Base-by-base conservation (phyloP, 1,284 basidiomycete genomes). In the Pseudozyma flocculosa region DNA sequence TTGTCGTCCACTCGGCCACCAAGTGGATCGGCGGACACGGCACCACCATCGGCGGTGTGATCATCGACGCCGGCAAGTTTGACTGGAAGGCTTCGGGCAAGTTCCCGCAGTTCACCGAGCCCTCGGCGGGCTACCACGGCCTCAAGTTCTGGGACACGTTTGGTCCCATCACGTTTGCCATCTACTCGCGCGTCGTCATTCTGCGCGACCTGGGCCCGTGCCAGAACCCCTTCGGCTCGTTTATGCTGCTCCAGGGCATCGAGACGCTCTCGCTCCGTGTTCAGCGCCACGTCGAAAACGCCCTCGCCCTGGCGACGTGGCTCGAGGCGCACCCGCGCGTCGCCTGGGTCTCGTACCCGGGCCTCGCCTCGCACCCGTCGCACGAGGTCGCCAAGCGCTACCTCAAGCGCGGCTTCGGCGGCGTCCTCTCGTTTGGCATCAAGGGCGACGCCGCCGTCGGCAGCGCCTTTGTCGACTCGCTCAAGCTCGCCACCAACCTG, bases 21-120 rank as follows among this genome's bases (percentile, higher is more conserved):
- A 92, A 93, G 77, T 92, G 90, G 90, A 90, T 92, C 46, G 88
- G 89, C 26, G 89, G 90, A 0, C 90, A 91, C 75, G 90, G 90
- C 52, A 92, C 87, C 2, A 90, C 89, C 23, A 90, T 93, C 45
- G 90, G 83, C 5, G 91, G 91, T 54, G 86, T 92, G 19, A 82
- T 93, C 58, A 78, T 92, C 48, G 90, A 91, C 76, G 84, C 85
- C 22, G 90, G 90, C 48, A 91, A 75, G 68, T 92, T 92, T 71
- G 85, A 93, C 82, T 94, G 90, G 90, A 80, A 83, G 14, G 81
- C 80, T 48, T 87, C 86, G 9, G 86, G 86, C 43, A 85, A 85
- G 70, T 92, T 90, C 83, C 88, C 89, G 1, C 84, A 84, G 17
- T 89, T 93, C 81, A 90, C 88, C 9, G 83, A 87, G 70, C 89